Percentiles rank a stretch among this genome's conserved stretches.
These are phyloP conservation scores for Coniochaeta prunicola DNA, from an alignment of 2,329 filamentous ascomycete genomes.

Conservation along the genomic window DNA sequence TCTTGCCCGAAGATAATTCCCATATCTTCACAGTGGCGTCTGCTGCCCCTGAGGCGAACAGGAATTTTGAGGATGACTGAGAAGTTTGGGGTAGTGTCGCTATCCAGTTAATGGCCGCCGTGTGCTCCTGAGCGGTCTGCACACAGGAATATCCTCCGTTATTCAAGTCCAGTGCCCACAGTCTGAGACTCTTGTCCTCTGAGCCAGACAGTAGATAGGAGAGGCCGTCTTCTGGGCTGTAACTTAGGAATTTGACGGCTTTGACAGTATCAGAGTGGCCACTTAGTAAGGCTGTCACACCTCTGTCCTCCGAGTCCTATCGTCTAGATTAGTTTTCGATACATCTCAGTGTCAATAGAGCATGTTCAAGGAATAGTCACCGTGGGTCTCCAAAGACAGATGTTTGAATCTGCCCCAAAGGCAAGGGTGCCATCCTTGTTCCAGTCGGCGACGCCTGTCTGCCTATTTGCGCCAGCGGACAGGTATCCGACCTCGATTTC, in stretches of 20 bases:
- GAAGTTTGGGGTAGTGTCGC: conserved; percentile 29
- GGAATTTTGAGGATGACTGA: conserved; percentile 21
- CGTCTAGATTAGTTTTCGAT: neutral
- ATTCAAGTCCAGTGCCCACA: conserved; percentile 52
- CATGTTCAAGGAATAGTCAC: conserved; percentile 35
- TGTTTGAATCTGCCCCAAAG: conserved; percentile 81
- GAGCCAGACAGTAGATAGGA: conserved; percentile 70
- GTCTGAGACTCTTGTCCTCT: conserved; percentile 67
- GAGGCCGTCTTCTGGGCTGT: conserved; percentile 31
- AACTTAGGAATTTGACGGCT: conserved; percentile 69
- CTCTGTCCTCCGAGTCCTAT: conserved; percentile 34
- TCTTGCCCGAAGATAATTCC: conserved; percentile 46
- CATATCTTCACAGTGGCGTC: conserved; percentile 70
- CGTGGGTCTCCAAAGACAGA: conserved; percentile 79
- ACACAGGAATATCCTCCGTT: conserved; percentile 28
- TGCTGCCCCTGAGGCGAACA: conserved; percentile 73
- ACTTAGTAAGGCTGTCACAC: conserved; percentile 59
- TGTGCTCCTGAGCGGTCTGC: conserved; percentile 58
- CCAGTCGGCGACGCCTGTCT: conserved; percentile 90
- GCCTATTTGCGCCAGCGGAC: conserved; percentile 80
- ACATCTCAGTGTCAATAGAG: neutral
- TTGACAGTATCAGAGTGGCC: conserved; percentile 79
- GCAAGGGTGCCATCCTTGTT: conserved; percentile 65
- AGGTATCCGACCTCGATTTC: conserved; percentile 43
- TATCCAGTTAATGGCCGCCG: conserved; percentile 68